phyloP scores from a whole-genome alignment of 371 early-diverging fungal species.

The Lichtheimia ramosa region DNA sequence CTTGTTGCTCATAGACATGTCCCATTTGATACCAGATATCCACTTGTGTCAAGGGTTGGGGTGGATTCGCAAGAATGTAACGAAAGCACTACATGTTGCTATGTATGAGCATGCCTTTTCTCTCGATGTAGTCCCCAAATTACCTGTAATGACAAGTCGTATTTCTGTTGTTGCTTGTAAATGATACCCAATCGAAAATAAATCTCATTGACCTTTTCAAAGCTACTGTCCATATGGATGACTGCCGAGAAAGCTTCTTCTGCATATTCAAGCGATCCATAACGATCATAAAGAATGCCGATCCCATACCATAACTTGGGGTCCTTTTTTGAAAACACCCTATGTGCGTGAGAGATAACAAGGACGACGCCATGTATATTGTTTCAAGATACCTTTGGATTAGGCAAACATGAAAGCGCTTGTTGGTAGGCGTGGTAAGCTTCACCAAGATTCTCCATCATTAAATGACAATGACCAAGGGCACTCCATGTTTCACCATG shows the following conservation, averaged over 20 bases:
- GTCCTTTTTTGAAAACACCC: slow-evolving; percentile 53
- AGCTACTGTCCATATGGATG: slow-evolving; percentile 82
- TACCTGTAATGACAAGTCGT: slow-evolving; percentile 81
- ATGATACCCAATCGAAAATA: slow-evolving; percentile 98
- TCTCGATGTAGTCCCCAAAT: no score
- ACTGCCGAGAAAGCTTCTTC: slow-evolving; percentile 96
- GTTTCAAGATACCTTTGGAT: slow-evolving; percentile 57
- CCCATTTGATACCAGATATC: slow-evolving; percentile 99
- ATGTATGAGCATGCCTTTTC: no score
- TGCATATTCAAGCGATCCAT: slow-evolving; percentile 94
- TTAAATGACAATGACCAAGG: slow-evolving; percentile 90
- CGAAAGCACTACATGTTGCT: slow-evolving; percentile 86
- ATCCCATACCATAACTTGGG: slow-evolving; percentile 99
- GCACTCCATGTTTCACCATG: slow-evolving; percentile 94
- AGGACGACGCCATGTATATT: background rate
- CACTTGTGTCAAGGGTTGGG: slow-evolving; percentile 87
- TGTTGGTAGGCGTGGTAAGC: slow-evolving; percentile 94
- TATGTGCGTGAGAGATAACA: background rate
- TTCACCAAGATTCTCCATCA: slow-evolving; percentile 90
- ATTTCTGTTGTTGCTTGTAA: slow-evolving; percentile 94
- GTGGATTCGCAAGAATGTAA: slow-evolving; percentile 87
- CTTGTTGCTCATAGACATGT: slow-evolving; percentile 93
- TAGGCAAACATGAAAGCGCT: slow-evolving; percentile 83
- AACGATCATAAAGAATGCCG: slow-evolving; percentile 96
- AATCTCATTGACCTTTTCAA: slow-evolving; percentile 95